Conservation (phyloP, 768 basidiomycete genomes). For the Cyclocybe aegerita region DNA sequence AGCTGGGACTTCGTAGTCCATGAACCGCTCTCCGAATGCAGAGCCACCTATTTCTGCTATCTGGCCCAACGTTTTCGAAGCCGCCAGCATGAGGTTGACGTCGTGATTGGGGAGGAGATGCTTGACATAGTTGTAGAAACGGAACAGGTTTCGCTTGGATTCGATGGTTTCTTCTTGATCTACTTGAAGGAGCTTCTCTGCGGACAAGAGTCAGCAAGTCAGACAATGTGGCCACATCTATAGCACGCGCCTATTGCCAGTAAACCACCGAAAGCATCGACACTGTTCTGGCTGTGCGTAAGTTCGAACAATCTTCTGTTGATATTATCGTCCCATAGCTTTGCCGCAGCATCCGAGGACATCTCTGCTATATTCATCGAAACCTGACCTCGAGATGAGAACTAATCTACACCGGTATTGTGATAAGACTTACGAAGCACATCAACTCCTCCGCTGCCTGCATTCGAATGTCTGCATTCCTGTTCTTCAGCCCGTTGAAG, state of each 20-base stretch:
- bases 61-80: constrained; percentile 88
- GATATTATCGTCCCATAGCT: constrained; percentile 85
- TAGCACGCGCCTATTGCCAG: constrained; percentile 73
- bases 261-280: constrained; percentile 84
- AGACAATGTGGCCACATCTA: background rate
- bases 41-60: constrained; percentile 84
- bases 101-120: constrained; percentile 89
- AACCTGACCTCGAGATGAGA: constrained; percentile 45
- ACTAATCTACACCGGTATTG: constrained; percentile 10
- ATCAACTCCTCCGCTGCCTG: constrained; percentile 72
- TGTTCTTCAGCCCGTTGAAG: constrained; percentile 65
- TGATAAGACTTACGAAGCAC: constrained; percentile 57
- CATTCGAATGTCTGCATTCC: constrained; percentile 60
- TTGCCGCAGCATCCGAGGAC: constrained; percentile 76
- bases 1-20: constrained; percentile 85
- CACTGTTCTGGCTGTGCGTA: constrained; percentile 75
- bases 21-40: constrained; percentile 84
- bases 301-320: constrained; percentile 79
- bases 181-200: constrained; percentile 73
- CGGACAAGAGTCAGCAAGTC: background rate
- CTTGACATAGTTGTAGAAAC: constrained; percentile 92
- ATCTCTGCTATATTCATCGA: constrained; percentile 73
- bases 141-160: constrained; percentile 76
- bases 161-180: constrained; percentile 82
- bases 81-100: constrained; percentile 90